Evolutionary conservation across 345 rosid species (phyloP).

Genomic region (Turritis glabra): DNA sequence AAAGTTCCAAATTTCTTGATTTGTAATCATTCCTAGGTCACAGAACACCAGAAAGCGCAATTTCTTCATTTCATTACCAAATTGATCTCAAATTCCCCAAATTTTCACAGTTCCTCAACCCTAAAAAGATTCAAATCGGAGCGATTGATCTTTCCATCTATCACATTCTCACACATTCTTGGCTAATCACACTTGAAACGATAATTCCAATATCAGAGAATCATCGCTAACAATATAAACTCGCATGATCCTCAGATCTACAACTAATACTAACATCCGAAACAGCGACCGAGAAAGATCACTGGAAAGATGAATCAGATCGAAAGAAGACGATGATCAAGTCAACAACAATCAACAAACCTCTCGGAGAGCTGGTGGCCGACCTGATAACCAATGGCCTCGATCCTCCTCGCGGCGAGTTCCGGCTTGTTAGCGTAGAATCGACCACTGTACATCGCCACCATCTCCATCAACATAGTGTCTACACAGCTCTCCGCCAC

Average conservation of each 20-base stretch:
- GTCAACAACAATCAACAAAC: too few relatives aligned
- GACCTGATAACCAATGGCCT: conserved; percentile 97
- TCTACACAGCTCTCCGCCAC: conserved; percentile 96
- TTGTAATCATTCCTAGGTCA: background rate
- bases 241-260: conserved; percentile 29
- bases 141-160: background rate
- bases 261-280: background rate
- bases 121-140: conserved; percentile 1
- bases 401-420: conserved; percentile 98
- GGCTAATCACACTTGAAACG: conserved; percentile 10
- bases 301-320: background rate
- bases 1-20: background rate
- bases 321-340: conserved; percentile 13
- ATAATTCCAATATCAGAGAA: background rate
- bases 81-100: background rate
- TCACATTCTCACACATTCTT: background rate
- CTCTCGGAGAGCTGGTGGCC: conserved; percentile 99
- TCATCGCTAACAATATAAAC: background rate
- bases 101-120: background rate
- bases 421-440: conserved; percentile 91
- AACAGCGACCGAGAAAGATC: background rate
- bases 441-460: conserved; percentile 73
- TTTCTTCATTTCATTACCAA: background rate
- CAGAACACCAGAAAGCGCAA: background rate
- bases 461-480: conserved; percentile 82